A percentile compares a stretch with the other conserved stretches of the same genome.
Conservation (phyloP, 441 rosid species). For the Aleurites moluccanus region DNA sequence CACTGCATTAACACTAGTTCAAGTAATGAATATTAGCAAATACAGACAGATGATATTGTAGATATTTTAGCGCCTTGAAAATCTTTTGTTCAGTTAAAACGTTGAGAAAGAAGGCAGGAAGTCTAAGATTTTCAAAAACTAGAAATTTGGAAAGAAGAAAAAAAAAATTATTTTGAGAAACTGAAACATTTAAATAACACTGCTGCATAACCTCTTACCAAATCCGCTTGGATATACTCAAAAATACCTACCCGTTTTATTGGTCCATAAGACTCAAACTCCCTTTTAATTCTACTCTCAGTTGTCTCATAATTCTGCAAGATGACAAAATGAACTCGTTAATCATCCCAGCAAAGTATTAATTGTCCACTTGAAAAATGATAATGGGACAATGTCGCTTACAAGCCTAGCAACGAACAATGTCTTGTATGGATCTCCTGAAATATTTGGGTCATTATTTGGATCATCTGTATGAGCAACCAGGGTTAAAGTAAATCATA, state of each 20-base stretch:
- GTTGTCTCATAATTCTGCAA: constrained; percentile 92
- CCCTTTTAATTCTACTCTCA: constrained; percentile 94
- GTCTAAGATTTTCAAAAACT: constrained; percentile 5
- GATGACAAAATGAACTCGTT: constrained; percentile 21
- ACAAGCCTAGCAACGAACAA: constrained; percentile 90
- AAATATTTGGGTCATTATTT: constrained; percentile 58
- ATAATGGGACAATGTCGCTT: constrained; percentile 28
- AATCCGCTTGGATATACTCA: constrained; percentile 53
- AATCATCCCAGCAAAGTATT: constrained; percentile 16
- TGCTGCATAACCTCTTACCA: constrained; percentile 69
- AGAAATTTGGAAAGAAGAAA: neutral
- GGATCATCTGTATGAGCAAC: constrained; percentile 66
- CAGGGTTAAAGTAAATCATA: neutral
- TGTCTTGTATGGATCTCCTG: constrained; percentile 97
- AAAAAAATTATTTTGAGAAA: constrained; percentile 13
- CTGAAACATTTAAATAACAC: constrained; percentile 23
- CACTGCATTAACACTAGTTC: neutral
- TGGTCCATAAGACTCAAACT: constrained; percentile 96
- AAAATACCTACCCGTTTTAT: constrained; percentile 95
- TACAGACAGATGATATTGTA: constrained; percentile 4
- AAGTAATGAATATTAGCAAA: neutral
- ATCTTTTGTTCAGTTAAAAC: constrained; percentile 8
- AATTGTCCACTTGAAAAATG: constrained; percentile 8
- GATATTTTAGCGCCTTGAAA: neutral
- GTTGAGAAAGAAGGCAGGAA: neutral